phyloP scores from a whole-genome alignment of 495 filamentous ascomycete species.

The Patellaria atrata region DNA sequence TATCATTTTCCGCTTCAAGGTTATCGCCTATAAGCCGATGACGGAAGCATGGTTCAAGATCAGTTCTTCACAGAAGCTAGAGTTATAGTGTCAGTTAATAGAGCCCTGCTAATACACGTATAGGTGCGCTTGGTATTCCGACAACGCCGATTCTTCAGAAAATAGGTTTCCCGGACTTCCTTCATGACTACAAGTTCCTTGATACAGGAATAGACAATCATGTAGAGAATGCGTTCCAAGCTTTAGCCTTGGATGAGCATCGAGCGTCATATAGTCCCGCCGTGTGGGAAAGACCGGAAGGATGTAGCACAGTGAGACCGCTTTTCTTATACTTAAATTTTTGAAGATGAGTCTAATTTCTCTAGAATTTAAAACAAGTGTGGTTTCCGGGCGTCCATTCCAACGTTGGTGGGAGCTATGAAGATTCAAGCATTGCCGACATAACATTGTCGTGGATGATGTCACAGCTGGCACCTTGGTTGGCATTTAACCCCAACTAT shows the following conservation, averaged over 20 bases:
- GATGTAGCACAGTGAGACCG: slow-evolving; percentile 19
- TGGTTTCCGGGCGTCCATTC: slow-evolving; percentile 62
- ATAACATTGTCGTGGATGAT: slow-evolving; percentile 62
- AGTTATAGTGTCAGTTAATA: too few species aligned
- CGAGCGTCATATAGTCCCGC: slow-evolving; percentile 49
- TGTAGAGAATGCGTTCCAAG: slow-evolving; percentile 58
- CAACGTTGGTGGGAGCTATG: slow-evolving; percentile 49
- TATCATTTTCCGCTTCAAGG: too few species aligned
- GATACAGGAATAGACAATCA: slow-evolving; percentile 42
- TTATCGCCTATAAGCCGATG: too few species aligned
- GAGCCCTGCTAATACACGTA: too few species aligned
- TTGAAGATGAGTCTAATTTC: slow-evolving; percentile 16
- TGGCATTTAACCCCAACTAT: slow-evolving; percentile 52
- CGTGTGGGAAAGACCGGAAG: slow-evolving; percentile 41
- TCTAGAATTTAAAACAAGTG: slow-evolving; percentile 46
- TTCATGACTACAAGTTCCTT: slow-evolving; percentile 32
- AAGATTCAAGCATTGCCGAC: slow-evolving; percentile 47
- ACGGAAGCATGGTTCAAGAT: too few species aligned
- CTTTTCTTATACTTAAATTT: not conserved
- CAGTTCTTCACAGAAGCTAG: too few species aligned
- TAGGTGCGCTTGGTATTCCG: slow-evolving; percentile 5
- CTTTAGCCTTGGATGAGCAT: slow-evolving; percentile 57
- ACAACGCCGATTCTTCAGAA: slow-evolving; percentile 14
- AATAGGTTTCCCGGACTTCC: slow-evolving; percentile 15
- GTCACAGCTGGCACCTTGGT: slow-evolving; percentile 36